Evolutionary conservation across 345 rosid species (phyloP), one percentile per base, ranked within the genome.

Genomic region (Melaleuca alternifolia): DNA sequence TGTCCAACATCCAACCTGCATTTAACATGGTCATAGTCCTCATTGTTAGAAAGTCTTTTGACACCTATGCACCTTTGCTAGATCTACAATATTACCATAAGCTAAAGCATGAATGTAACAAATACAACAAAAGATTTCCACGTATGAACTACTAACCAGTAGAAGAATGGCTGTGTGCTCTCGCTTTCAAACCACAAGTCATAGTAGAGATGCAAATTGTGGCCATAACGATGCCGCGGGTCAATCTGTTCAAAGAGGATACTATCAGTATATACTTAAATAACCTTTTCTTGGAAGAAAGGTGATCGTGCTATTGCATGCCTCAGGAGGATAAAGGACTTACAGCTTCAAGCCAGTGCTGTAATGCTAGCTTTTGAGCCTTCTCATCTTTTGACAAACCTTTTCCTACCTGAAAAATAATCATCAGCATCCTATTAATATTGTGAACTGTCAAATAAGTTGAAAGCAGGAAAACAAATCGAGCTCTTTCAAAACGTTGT

Each of bases 281-380:
- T 62, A 52, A 16, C 65, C 30, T 50, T 14, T 48, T 8, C 6
- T 2, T 48, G 0, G 41, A 65, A 26, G 20, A 75, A 52, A 82
- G 10, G 10, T 52, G 59, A 37, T 11, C 48, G 1, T 18, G 48
- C 26, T 71, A 21, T 71, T 37, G 26, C 79, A 71, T 37, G 79
- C 44, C 48, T 18, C 48, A 76, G 82, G 21, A 16, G 12, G 16
- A 30, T 37, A 2, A 77, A 54, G 62, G 61, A 90, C 98, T 92
- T 91, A 96, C 99, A 88, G 99, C 99, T 93, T 97, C 99, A 56
- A 97, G 96, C 98, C 99, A 97, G 71, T 97, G 99, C 82, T 94
- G 96, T 76, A 97, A 87, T 82, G 99, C 98, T 81, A 97, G 88
- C 89, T 95, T 94, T 86, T 94, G 97, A 53, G 99, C 99, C 85